Conservation (phyloP, 495 filamentous ascomycete genomes). For the Penicillium robsamsonii region DNA sequence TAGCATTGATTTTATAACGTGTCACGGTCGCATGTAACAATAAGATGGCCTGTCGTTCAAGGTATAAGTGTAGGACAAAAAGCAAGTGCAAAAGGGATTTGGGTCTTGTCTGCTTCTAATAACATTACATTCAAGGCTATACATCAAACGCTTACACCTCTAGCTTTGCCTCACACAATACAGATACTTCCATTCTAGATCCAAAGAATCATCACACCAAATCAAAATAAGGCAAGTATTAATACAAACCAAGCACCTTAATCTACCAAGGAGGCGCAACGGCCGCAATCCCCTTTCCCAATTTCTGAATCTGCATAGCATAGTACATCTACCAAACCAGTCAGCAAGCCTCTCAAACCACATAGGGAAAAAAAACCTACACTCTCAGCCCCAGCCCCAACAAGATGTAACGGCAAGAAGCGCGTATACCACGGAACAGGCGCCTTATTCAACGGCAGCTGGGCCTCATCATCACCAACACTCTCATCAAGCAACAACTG, state of each 20-base stretch:
- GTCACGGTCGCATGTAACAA: background rate
- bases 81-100: too few relatives aligned
- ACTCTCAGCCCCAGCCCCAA: constrained; percentile 47
- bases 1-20: background rate
- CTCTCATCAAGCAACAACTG: constrained; percentile 52
- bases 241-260: background rate
- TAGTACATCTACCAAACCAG: constrained; percentile 37
- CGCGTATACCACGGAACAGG: constrained; percentile 32
- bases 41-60: too few relatives aligned
- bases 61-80: too few relatives aligned
- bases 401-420: constrained; percentile 33
- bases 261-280: constrained; percentile 21
- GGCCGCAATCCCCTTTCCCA: constrained; percentile 38
- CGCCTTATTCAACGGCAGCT: constrained; percentile 37
- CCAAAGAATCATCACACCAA: background rate
- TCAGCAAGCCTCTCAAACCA: constrained; percentile 2
- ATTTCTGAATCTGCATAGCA: constrained; percentile 36
- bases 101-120: too few relatives aligned
- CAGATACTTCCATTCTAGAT: background rate
- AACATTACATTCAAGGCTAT: too few relatives aligned
- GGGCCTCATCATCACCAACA: constrained; percentile 49
- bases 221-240: background rate
- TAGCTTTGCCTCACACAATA: too few relatives aligned
- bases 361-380: constrained; percentile 28
- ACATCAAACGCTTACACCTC: too few relatives aligned